These are phyloP conservation scores for Exophiala aquamarina DNA, from an alignment of 2,329 filamentous ascomycete species.

Conservation along the genomic window DNA sequence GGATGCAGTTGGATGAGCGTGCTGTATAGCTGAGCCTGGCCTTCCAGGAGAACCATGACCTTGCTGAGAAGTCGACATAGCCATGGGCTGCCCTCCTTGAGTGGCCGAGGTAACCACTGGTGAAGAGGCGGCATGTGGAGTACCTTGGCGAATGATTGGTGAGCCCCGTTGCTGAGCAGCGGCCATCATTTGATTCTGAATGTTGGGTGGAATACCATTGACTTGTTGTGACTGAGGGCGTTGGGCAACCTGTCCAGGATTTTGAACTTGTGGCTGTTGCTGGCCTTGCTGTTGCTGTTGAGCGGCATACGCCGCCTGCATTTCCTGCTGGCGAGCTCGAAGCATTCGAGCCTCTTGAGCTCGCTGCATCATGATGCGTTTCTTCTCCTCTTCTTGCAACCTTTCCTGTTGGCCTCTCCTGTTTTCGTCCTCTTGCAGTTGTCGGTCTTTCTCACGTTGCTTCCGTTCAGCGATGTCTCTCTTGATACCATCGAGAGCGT, in stretches of 20 bases:
- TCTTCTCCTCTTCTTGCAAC: conserved; percentile 49
- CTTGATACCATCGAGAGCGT: conserved; percentile 83
- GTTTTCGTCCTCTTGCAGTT: conserved; percentile 49
- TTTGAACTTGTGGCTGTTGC: conserved; percentile 38
- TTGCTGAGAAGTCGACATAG: conserved; percentile 44
- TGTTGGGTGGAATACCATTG: conserved; percentile 49
- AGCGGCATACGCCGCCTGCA: conserved; percentile 41
- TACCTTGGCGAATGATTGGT: conserved; percentile 48
- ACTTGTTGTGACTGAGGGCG: conserved; percentile 50
- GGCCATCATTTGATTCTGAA: conserved; percentile 34
- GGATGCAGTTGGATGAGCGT: conserved; percentile 45
- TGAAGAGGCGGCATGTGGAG: conserved; percentile 46
- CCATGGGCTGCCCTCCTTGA: conserved; percentile 43
- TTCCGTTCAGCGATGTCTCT: conserved; percentile 71
- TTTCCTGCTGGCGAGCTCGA: conserved; percentile 34
- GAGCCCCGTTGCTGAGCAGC: conserved; percentile 46
- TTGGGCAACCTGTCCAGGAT: conserved; percentile 36
- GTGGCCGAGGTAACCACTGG: conserved; percentile 42
- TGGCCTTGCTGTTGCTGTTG: conserved; percentile 41
- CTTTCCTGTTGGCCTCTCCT: conserved; percentile 50
- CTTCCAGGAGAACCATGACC: conserved; percentile 47
- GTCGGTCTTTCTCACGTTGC: conserved; percentile 48
- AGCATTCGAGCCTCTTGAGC: conserved; percentile 31
- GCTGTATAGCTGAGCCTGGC: conserved; percentile 47
- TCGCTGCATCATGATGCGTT: conserved; percentile 41